Evolutionary conservation across 495 filamentous ascomycete species (phyloP), one percentile per base, ranked within the genome.

Genomic region (Talaromyces nanjingensis): DNA sequence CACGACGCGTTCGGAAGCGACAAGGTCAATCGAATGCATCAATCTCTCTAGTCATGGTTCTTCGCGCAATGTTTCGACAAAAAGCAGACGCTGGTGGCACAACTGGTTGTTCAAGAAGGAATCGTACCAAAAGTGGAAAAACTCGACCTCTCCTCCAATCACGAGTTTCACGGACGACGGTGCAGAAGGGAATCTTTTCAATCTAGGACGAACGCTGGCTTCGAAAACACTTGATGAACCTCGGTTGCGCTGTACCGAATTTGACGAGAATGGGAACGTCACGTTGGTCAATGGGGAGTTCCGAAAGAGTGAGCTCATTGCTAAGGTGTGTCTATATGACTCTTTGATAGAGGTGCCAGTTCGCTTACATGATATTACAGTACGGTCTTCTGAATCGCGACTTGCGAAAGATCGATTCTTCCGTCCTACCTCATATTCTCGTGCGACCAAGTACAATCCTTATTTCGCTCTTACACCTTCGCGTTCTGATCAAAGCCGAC

Each of bases 341-440:
- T 22, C n/a, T 24, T 8, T 52, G 3, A 27, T 54, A 33, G 22
- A 8, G 42, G 25, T 29, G 49, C 7, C 27, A 7, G 39, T 11
- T 63, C 24, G 67, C 59, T 74, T 77, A 66, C 79, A 57, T 20
- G 9, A 22, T 27, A 24, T 7, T 16, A 68, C 65, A 97, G 92
- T 97, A 97, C 71, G 94, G 94, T 42, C 86, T 98, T 27, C 86
- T 97, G 12, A 93, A 96, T 60, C 93, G 94, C 56, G 94, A 98
- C 80, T 83, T 98, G 7, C 90, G 94, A 68, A 98, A 98, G 73
- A 97, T 98, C 68, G 94, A 97, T 71, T 96, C 92, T n/a, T 96
- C 91, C 59, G 89, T 96, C 65, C 85, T 98, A n/a, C 94, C 94
- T 5, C 91, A 97, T 67, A 98, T 98, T 58, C 87, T 98, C 60